Conservation (phyloP, 2,329 filamentous ascomycete genomes). For the Fusarium abutilonis region DNA sequence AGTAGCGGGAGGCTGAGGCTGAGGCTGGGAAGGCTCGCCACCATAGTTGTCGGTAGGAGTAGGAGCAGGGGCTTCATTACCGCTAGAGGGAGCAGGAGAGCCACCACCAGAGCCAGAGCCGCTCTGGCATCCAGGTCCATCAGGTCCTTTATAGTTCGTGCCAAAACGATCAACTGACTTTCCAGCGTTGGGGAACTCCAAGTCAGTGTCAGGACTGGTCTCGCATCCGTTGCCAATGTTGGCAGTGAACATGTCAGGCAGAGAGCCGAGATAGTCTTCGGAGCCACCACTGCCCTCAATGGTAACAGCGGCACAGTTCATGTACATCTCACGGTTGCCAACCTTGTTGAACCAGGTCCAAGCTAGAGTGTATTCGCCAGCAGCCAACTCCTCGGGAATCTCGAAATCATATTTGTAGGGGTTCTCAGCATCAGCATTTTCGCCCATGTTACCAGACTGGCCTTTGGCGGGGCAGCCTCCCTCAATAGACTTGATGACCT, state of each 20-base stretch:
- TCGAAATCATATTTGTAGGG: constrained; percentile 73
- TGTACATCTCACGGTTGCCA: constrained; percentile 96
- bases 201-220: constrained; percentile 60
- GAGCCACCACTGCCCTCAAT: constrained; percentile 65
- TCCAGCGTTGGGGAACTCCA: constrained; percentile 72
- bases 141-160: constrained; percentile 21
- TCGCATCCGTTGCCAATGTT: constrained; percentile 68
- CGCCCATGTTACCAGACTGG: constrained; percentile 65
- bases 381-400: constrained; percentile 75
- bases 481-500: constrained; percentile 88
- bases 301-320: constrained; percentile 87
- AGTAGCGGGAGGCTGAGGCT: constrained; percentile 5
- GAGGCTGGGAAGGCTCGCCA: neutral
- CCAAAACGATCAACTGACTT: constrained; percentile 61
- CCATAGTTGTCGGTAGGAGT: neutral
- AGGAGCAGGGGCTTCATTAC: constrained; percentile 43
- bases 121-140: neutral
- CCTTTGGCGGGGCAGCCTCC: constrained; percentile 81
- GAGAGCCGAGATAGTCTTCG: constrained; percentile 64
- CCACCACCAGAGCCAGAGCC: neutral
- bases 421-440: constrained; percentile 54
- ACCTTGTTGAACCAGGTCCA: constrained; percentile 97
- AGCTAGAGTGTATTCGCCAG: constrained; percentile 82
- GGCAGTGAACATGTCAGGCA: constrained; percentile 77
- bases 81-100: constrained; percentile 55